phyloP scores from a whole-genome alignment of 805 yeast genomes.

The Kuraishia floccosa region DNA sequence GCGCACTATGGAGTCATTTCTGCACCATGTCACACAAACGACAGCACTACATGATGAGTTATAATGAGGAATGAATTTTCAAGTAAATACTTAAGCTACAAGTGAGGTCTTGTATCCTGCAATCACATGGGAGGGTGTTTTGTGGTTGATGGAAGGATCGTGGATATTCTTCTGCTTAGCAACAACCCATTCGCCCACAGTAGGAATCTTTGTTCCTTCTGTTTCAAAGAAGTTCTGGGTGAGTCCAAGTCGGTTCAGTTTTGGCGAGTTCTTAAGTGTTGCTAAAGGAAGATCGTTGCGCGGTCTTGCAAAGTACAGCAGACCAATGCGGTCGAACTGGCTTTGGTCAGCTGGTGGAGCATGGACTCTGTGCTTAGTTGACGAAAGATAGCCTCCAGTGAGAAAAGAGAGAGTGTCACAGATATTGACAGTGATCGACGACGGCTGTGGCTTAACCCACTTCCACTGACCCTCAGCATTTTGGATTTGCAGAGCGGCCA shows the following conservation, averaged over 20 bases:
- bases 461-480: conserved; percentile 22
- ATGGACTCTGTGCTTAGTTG: conserved; percentile 22
- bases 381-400: conserved; percentile 23
- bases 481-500: conserved; percentile 23
- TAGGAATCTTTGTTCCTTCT: conserved; percentile 4
- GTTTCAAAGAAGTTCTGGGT: conserved; percentile 10
- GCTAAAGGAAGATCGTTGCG: conserved; percentile 16
- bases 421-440: conserved; percentile 21
- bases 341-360: conserved; percentile 23
- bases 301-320: conserved; percentile 23
- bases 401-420: conserved; percentile 24
- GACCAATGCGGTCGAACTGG: conserved; percentile 18
- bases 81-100: too few species aligned
- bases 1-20: too few species aligned
- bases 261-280: conserved; percentile 20
- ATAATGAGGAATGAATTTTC: too few species aligned
- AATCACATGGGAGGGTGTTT: conserved; percentile 4
- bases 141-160: conserved; percentile 3
- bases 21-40: too few species aligned
- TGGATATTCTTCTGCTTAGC: conserved; percentile 7
- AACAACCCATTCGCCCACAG: conserved; percentile 8
- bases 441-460: conserved; percentile 20
- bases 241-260: conserved; percentile 18
- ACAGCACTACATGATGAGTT: too few species aligned
- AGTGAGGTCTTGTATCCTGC: conserved; percentile 6